Base-by-base conservation (phyloP, 805 yeast genomes). In the Barnettozyma populi region DNA sequence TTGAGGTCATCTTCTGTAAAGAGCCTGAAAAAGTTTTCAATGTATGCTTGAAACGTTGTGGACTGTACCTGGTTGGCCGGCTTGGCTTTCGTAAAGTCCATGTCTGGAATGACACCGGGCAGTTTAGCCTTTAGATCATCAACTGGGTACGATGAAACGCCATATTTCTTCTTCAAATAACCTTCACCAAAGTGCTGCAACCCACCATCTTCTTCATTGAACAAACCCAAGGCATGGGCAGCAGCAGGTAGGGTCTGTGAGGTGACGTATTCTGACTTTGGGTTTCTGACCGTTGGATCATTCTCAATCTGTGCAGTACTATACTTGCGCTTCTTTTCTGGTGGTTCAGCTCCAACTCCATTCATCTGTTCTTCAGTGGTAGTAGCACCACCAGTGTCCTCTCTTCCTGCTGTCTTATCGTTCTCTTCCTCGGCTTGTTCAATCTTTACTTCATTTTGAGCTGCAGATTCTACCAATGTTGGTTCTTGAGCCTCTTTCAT, bases 21-120 rank as follows among this genome's bases (percentile, higher is more conserved):
- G 2, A 78, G 76, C 52, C 96, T 74, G 68, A 84, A 90, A 62
- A 79, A 92, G 27, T 90, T 86, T 63, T 94, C 99, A 34, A 90
- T 76, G 55, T 84, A 88, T 1, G 90, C 69, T 54, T 87, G 85
- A 62, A 87, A 94, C 0, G 99, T 90, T 11, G 86, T 74, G 62
- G 86, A 90, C 60, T 90, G 97, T 16, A 92, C 94, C 68, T 94
- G 99, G 64, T 89, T 92, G 2, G 89, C 67, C 18, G 90, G 90
- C 59, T 90, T 92, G 13, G 83, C 79, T 52, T 81, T 80, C 5
- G 96, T 83, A 48, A 87, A 89, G 65, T 94, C 98, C 47, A 75
- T 76, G 63, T 86, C 82, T 10, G 99, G 99, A 23, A 90, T 82
- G 32, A 74, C 79, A 3, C 99, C 99, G 0, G 99, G 96, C 27